Conservation (phyloP, 257 asterid genomes). For the Solanum bulbocastanum region DNA sequence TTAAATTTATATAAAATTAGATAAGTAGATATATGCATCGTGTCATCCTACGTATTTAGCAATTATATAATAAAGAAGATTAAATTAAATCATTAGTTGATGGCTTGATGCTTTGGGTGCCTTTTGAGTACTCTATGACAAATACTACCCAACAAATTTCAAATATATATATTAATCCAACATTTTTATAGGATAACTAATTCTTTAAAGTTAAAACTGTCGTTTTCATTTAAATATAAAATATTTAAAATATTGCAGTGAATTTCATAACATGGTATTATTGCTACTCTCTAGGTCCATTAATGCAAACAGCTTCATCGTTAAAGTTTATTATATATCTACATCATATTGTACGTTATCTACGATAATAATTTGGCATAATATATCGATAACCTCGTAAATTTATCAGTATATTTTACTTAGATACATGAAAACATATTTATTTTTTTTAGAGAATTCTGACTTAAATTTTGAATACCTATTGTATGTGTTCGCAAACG, state of each 20-base stretch:
- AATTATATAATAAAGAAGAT: neutral
- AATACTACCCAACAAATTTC: neutral
- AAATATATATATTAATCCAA: neutral
- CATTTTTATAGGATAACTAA: neutral
- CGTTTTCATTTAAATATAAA: neutral
- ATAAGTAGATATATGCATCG: rapidly evolving
- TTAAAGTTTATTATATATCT: neutral
- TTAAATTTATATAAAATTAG: no score
- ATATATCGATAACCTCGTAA: neutral
- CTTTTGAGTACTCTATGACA: neutral
- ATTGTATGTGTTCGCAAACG: neutral
- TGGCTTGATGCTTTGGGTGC: neutral
- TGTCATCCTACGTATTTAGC: rapidly evolving
- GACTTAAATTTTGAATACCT: neutral
- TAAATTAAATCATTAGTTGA: neutral
- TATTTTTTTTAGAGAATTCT: neutral
- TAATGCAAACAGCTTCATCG: neutral
- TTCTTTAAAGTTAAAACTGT: neutral
- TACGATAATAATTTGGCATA: neutral
- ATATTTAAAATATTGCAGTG: neutral
- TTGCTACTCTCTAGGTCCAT: neutral
- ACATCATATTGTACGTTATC: neutral
- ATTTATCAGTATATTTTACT: neutral
- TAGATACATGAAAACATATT: neutral
- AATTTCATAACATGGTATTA: neutral